Percentiles rank a stretch among this genome's conserved stretches.
Evolutionary conservation across 768 basidiomycete genomes (phyloP).

Genomic region (Trichaptum fuscoviolaceum): DNA sequence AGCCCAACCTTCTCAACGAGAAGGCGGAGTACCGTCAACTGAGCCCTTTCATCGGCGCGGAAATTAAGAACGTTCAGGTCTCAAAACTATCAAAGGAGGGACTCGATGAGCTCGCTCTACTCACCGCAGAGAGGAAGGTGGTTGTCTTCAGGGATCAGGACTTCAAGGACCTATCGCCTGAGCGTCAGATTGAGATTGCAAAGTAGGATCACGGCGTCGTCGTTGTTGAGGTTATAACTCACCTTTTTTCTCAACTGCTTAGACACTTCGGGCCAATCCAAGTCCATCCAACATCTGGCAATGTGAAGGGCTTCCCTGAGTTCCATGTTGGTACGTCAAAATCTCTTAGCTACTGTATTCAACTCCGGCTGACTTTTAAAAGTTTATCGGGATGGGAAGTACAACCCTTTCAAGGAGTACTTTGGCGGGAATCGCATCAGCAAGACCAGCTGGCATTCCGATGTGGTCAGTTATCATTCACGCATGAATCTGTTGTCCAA

Average conservation of each 20-base stretch:
- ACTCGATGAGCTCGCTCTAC: conserved; percentile 48
- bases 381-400: conserved; percentile 47
- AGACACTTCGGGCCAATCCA: conserved; percentile 25
- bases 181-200: conserved; percentile 48
- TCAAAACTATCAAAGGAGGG: conserved; percentile 47
- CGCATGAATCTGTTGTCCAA: background rate
- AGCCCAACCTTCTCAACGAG: conserved; percentile 43
- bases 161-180: conserved; percentile 51
- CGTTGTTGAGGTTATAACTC: background rate
- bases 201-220: conserved; percentile 20
- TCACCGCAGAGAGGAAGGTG: conserved; percentile 48
- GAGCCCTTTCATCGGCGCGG: conserved; percentile 49
- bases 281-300: conserved; percentile 33
- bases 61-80: conserved; percentile 46
- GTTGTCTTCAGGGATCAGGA: conserved; percentile 56
- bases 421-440: conserved; percentile 36
- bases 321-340: conserved; percentile 46
- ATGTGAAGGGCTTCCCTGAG: conserved; percentile 51
- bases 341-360: background rate
- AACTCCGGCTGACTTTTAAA: background rate
- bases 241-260: background rate
- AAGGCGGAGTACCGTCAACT: conserved; percentile 35
- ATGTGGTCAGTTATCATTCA: conserved; percentile 36
- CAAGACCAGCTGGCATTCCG: conserved; percentile 48
- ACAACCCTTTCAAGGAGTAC: conserved; percentile 40